Base-by-base conservation (phyloP, 2,329 filamentous ascomycete genomes). In the Claviceps spartinae region DNA sequence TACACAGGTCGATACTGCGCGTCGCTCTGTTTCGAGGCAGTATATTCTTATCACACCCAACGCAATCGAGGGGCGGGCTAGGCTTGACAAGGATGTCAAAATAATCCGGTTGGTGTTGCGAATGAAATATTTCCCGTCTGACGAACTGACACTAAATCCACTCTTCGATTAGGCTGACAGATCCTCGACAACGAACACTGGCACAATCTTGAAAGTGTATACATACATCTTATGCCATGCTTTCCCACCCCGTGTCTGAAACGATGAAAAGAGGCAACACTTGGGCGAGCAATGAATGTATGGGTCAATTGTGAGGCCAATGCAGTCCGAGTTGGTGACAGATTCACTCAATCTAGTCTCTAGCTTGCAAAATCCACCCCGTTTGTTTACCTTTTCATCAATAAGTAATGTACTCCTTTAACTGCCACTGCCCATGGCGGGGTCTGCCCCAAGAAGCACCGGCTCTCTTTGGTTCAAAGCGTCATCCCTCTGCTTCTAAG, bases 31-130 rank as follows among this genome's bases (percentile, higher is more conserved):
- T n/a, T 88, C 89, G 26, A 80, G 88, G 55, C 93, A 98, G 65
- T 98, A 94, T 62, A 90, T 98, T 57, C 79, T 98, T 52, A 98
- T 98, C 64, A 96, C 91, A 2, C 93, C 93, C 30, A 94, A 95
- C 60, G 85, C 85, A 47, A 88, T 95, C 63, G 72, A 81, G 66
- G 73, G 76, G 59, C 67, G 77, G 60, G 75, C 73, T 26, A 69
- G 72, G 47, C 64, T 79, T 38, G 78, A 80, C 55, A 75, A 74
- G 52, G 88, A 94, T 61, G 87, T 94, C 55, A 86, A 82, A 62
- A 83, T 93, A 56, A 86, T 87, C 66, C 82, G 84, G 81, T 83
- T 57, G 73, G 47, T 51, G 20, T 42, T 5, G 36, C 11, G 2
- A 24, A 24, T 8, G 5, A 16, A 24, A 24, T 14, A 5, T 9